Evolutionary conservation across 2,329 filamentous ascomycete genomes (phyloP).

Genomic region (Aureobasidium musti): DNA sequence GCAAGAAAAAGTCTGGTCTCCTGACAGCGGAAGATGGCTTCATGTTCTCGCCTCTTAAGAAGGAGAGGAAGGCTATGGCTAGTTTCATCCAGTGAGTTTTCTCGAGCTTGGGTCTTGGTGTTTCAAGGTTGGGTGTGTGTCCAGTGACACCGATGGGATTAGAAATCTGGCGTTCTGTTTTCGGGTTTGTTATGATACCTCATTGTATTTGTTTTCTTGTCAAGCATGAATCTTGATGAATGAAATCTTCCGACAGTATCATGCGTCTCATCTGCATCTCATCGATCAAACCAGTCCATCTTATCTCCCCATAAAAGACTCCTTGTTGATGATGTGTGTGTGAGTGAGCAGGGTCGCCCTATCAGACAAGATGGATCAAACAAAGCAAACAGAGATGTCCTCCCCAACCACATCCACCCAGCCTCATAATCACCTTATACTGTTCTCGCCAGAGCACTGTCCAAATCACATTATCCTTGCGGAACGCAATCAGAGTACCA

Average conservation of each 20-base stretch:
- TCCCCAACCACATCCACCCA: not conserved
- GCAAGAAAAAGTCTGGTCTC: slow-evolving; percentile 35
- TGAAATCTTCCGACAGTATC: not conserved
- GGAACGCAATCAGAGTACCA: no score
- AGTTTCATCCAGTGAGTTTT: slow-evolving; percentile 30
- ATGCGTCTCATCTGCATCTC: not conserved
- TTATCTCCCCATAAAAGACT: not conserved
- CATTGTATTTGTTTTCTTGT: not conserved
- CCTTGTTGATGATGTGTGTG: not conserved
- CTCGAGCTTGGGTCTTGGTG: not conserved
- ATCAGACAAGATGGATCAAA: not conserved
- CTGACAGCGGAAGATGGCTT: slow-evolving; percentile 43
- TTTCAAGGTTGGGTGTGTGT: not conserved
- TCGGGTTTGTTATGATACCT: slow-evolving; percentile 6
- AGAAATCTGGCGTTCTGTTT: not conserved
- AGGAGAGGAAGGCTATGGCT: slow-evolving; percentile 30
- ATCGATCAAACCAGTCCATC: no score
- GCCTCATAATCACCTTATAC: not conserved
- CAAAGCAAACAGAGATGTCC: not conserved
- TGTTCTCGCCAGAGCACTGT: not conserved
- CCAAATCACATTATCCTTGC: no score
- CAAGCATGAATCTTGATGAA: not conserved
- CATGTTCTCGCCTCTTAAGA: slow-evolving; percentile 44
- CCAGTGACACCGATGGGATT: not conserved
- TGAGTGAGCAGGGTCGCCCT: not conserved